These are phyloP conservation scores for Clavispora vitiphila DNA, from an alignment of 805 yeast species.

Conservation along the genomic window DNA sequence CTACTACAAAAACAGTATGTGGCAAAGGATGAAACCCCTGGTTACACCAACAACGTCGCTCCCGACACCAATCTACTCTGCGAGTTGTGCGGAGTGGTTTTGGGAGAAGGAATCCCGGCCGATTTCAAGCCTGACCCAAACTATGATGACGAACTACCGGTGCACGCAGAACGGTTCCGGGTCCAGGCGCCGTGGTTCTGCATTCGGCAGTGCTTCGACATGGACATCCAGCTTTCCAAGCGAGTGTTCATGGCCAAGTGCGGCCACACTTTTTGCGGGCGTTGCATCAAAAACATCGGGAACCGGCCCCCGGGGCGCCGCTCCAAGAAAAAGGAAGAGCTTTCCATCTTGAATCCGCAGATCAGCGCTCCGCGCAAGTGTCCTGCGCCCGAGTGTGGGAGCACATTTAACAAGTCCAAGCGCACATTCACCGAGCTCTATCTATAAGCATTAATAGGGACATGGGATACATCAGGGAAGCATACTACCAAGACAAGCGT, in stretches of 20 bases:
- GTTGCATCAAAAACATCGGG: conserved; percentile 69
- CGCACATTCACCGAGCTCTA: conserved; percentile 52
- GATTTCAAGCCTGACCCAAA: conserved; percentile 36
- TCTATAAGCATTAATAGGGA: conserved; percentile 1
- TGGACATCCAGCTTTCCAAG: conserved; percentile 57
- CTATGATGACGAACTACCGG: conserved; percentile 23
- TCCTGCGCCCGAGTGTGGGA: conserved; percentile 48
- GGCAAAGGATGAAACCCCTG: conserved; percentile 18
- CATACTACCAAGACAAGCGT: too few relatives aligned
- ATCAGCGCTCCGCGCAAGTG: conserved; percentile 55
- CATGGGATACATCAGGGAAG: background rate
- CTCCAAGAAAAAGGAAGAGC: conserved; percentile 8
- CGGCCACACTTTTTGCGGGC: conserved; percentile 85
- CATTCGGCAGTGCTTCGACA: conserved; percentile 40
- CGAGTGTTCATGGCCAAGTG: conserved; percentile 63
- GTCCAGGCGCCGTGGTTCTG: conserved; percentile 69
- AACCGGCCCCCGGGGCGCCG: conserved; percentile 31
- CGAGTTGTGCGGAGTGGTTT: conserved; percentile 61
- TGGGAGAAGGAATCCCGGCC: conserved; percentile 71
- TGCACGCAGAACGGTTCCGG: conserved; percentile 20
- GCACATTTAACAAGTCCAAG: conserved; percentile 39
- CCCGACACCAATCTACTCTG: conserved; percentile 30
- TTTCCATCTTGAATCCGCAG: conserved; percentile 29
- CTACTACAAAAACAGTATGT: conserved; percentile 25
- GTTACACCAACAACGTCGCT: conserved; percentile 29